Evolutionary conservation across 2,329 filamentous ascomycete species (phyloP), one percentile per base, ranked within the genome.

Genomic region (Colletotrichum limetticola): DNA sequence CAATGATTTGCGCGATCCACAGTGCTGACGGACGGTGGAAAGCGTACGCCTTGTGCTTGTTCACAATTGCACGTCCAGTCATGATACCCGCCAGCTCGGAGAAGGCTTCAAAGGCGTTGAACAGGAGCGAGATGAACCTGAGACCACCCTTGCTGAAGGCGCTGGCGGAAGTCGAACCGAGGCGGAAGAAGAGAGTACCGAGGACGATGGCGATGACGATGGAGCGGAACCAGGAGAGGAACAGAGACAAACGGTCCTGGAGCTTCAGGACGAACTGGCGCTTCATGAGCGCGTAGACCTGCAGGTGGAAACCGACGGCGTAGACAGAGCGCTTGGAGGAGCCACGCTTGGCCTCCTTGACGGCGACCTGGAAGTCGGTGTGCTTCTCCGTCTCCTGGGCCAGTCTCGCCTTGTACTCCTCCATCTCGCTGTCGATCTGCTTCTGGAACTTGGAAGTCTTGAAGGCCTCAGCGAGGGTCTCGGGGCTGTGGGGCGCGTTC

Each of bases 61-160:
- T 94, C 73, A 97, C 89, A 49, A 97, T 93, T 0, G 91, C 88
- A 9, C 95, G 88, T 1, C 92, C 94, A 19, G 91, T 84, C 93
- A 97, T 96, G 1, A 92, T 93, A 12, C 88, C 87, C 0, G 88
- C 92, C 0, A 97, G 83, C 80, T 97, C 94, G 0, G 92, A 90
- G 79, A 97, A 95, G 28, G 94, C 93, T 78, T 95, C 92, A 82
- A 97, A 96, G n/a, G 93, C 93, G 80, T 96, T 96, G 87, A 96
- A 96, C 5, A 97, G 84, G 1, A 97, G 88, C 26, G 93, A 86
- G 66, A 95, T 91, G 83, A 97, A 97, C 63, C 97, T 85, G 1
- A 96, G 89, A 85, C 94, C 94, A 75, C 94, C 94, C 80, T 94
- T 91, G 76, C 92, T 93, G 82, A 97, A 97, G 3, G 94, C 93